Base-by-base conservation (phyloP, 495 filamentous ascomycete species). In the Penicillium herquei region DNA sequence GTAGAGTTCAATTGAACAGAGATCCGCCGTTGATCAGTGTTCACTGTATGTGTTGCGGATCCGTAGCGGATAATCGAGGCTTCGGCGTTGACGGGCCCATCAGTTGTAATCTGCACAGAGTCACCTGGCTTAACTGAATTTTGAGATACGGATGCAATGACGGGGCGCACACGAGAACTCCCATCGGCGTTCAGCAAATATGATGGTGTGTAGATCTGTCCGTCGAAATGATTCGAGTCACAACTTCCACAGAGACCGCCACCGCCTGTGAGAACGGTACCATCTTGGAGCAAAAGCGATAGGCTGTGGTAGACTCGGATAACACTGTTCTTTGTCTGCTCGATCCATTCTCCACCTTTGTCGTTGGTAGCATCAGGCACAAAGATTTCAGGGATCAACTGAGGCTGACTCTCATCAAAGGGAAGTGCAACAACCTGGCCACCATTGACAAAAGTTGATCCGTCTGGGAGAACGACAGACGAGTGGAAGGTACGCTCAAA, bases 241-340 rank as follows among this genome's bases (percentile, higher is more conserved):
- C 75, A 77, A 47, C 56, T 44, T 9, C 72, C 75, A 50, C 79
- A 79, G n/a, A 83, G 70, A 12, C 79, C 80, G n/a, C 80, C 76
- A 16, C 81, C 81, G 32, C 73, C 79, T 39, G 55, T 66, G 46
- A 79, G 65, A 18, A 83, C 75, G 3, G 72, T 79, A n/a, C 67
- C 80, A 53, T 84, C 81, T 26, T 66, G 69, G 32, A 83, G 68
- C 7, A 84, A 73, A 8, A 84, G 39, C 0, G 71, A 70, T 9
- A 77, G 54, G n/a, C 66, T 74, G 61, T 84, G 80, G 51, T 83
- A 84, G 0, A 56, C 73, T 31, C 81, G 72, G 7, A 77, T 69
- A 13, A 77, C 70, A 5, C 71, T 58, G 31, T 67, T 58, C 11
- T 64, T 56, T 2, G 68, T 65, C 39, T 77, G 16, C 12, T 68